These are phyloP conservation scores for Sclerotinia glacialis DNA, from an alignment of 2,329 filamentous ascomycete species.

Conservation along the genomic window DNA sequence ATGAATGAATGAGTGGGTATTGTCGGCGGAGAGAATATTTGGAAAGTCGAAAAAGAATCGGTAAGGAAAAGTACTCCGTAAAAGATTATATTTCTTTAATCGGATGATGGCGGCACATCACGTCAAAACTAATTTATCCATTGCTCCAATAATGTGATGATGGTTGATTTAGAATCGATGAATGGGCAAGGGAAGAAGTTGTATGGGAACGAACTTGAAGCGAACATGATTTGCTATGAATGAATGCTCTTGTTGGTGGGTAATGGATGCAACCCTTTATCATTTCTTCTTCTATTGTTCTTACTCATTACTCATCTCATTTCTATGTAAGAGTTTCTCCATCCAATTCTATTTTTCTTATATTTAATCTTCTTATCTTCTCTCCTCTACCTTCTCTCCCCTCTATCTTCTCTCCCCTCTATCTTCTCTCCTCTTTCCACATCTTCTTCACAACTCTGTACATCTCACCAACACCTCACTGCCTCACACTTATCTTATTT, in stretches of 20 bases:
- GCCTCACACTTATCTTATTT: neutral
- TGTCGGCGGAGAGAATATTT: conserved; percentile 7
- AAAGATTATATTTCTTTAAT: neutral
- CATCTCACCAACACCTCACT: neutral
- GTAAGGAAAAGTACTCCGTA: neutral
- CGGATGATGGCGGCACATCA: neutral
- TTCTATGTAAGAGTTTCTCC: too few relatives aligned
- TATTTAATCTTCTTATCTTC: too few relatives aligned
- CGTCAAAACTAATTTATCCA: neutral
- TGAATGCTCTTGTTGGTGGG: neutral
- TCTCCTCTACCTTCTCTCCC: neutral
- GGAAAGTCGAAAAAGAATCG: conserved; percentile 3
- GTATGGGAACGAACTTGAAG: neutral
- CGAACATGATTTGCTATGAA: neutral
- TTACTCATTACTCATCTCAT: too few relatives aligned
- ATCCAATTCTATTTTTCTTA: too few relatives aligned
- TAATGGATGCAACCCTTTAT: neutral
- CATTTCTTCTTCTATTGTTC: too few relatives aligned
- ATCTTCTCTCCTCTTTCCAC: neutral
- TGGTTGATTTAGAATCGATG: too few relatives aligned
- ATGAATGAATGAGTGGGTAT: neutral
- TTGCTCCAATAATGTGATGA: neutral
- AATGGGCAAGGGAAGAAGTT: too few relatives aligned
- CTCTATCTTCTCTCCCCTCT: neutral
- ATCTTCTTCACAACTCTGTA: too few relatives aligned